Evolutionary conservation across 129 eudicot genomes (phyloP).

Genomic region (Apium graveolens): DNA sequence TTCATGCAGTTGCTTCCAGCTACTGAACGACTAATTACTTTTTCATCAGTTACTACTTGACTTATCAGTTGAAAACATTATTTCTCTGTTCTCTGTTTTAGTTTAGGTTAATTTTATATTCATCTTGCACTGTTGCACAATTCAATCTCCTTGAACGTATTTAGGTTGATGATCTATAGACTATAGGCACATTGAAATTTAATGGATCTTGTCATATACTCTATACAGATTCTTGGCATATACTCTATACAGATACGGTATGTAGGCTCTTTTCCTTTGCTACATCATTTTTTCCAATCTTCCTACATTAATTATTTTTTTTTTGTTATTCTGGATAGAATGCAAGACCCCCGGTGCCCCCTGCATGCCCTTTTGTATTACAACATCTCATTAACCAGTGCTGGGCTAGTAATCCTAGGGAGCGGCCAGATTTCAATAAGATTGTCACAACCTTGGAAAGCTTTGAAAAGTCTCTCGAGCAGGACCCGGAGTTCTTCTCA

Average conservation of each 20-base stretch:
- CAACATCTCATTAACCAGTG: slow-evolving; percentile 59
- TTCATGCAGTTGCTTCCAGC: background rate
- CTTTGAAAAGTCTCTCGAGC: slow-evolving; percentile 44
- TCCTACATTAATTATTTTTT: too few relatives aligned
- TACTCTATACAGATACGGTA: background rate
- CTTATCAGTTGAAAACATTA: background rate
- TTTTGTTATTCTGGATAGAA: slow-evolving; percentile 34
- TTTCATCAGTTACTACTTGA: background rate
- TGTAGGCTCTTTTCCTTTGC: background rate
- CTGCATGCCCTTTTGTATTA: slow-evolving; percentile 60
- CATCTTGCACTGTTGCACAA: background rate
- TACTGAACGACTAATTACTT: background rate
- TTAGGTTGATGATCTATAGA: background rate
- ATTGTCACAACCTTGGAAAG: slow-evolving; percentile 56
- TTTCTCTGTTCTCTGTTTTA: background rate
- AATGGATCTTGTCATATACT: background rate
- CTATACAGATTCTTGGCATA: too few relatives aligned
- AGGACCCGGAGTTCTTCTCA: slow-evolving; percentile 60
- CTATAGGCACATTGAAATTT: background rate
- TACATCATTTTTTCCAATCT: slow-evolving; percentile 2
- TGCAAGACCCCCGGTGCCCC: slow-evolving; percentile 85
- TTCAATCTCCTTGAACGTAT: background rate
- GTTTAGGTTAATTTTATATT: background rate
- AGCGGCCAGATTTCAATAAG: slow-evolving; percentile 67
- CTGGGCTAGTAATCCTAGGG: slow-evolving; percentile 78